phyloP scores from a whole-genome alignment of 2,329 filamentous ascomycete species.

The Lizonia empirigonia region DNA sequence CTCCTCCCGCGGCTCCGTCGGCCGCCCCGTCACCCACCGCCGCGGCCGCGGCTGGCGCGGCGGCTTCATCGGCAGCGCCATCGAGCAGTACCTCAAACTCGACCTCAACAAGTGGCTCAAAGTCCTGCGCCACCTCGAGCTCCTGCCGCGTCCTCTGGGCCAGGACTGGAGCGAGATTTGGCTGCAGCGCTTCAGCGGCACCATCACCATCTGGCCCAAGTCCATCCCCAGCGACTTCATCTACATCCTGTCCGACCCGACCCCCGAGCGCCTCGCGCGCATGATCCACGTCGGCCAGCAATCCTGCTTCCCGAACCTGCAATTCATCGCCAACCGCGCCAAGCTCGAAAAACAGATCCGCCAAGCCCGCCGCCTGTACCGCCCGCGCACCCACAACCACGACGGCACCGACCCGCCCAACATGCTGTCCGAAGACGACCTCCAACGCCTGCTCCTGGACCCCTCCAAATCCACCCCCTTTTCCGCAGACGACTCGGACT shows the following conservation, averaged over 20 bases:
- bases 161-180: slow-evolving; percentile 98
- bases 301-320: slow-evolving; percentile 86
- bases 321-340: slow-evolving; percentile 87
- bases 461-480: slow-evolving; percentile 25
- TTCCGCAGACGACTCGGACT: slow-evolving; percentile 37
- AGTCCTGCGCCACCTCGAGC: slow-evolving; percentile 87
- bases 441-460: slow-evolving; percentile 48
- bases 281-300: slow-evolving; percentile 93
- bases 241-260: slow-evolving; percentile 85
- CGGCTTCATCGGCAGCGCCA: slow-evolving; percentile 88
- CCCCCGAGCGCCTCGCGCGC: slow-evolving; percentile 72
- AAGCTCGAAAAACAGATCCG: slow-evolving; percentile 76
- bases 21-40: slow-evolving; percentile 90
- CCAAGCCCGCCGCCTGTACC: slow-evolving; percentile 57
- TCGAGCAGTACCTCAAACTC: slow-evolving; percentile 94
- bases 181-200: slow-evolving; percentile 93
- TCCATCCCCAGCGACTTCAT: slow-evolving; percentile 78
- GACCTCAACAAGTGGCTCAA: slow-evolving; percentile 98
- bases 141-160: slow-evolving; percentile 85
- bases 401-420: slow-evolving; percentile 44
- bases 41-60: slow-evolving; percentile 94
- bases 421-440: slow-evolving; percentile 55
- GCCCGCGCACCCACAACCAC: slow-evolving; percentile 35
- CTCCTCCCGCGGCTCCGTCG: slow-evolving; percentile 87
- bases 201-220: slow-evolving; percentile 95